Evolutionary conservation across 2,329 filamentous ascomycete species (phyloP), one percentile per base, ranked within the genome.

Genomic region (Lecanicillium sp.): DNA sequence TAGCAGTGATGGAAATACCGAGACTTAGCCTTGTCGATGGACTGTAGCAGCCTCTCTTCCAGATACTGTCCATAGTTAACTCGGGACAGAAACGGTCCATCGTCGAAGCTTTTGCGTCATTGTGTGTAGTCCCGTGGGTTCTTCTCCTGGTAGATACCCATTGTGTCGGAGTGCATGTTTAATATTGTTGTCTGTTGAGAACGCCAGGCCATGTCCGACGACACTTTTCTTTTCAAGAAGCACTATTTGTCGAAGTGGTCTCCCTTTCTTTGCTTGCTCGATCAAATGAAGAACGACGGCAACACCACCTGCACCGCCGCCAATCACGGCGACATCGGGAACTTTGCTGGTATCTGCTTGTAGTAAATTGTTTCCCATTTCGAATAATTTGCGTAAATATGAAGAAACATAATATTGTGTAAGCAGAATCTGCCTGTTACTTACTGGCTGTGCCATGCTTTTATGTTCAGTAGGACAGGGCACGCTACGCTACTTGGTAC

Each of bases 141-240:
- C n/a, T n/a, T n/a, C n/a, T 41, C 41, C 15, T 37, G n/a, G 36
- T 29, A 45, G 3, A 50, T 50, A 10, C 48, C 48, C 48, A 50
- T 50, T 5, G 42, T 45, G 27, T 50, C 48, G 12, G 48, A 50
- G 37, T 50, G 41, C 48, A 50, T 50, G 23, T 50, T 50, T 3
- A 50, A 29, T n/a, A 50, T 50, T 3, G 48, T 50, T 5, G 27
- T 44, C 48, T 2, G 29, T 40, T 3, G 48, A 50, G 20, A 50
- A 50, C 9, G 48, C 48, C 8, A 50, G 42, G 1, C 48, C 48
- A 10, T 41, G 48, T 3, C 48, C 42, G 5, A 45, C 11, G 1
- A 29, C 27, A 12, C 35, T 24, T 19, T 29, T 38, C 11, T 41
- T 41, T 23, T 50, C 48, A 11, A 50, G 15, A 8, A 50, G 36